Evolutionary conservation across 1,139 yeast species (phyloP), one percentile per base, ranked within the genome.

Genomic region (Candida neerlandica): DNA sequence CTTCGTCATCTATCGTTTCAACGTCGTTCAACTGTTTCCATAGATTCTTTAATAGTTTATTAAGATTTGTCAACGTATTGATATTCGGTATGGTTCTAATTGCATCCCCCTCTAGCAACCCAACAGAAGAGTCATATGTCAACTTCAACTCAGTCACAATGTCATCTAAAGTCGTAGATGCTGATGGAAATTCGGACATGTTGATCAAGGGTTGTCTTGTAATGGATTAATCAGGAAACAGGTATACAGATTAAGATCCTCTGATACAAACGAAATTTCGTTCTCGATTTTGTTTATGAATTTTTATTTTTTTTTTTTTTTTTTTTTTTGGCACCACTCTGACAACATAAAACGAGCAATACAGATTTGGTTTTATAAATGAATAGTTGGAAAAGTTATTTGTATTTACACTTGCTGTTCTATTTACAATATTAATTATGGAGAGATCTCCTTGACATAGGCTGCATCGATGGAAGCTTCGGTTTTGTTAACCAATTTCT

Each of bases 81-180:
- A 77, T 62, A 41, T 65, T 70, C 2, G 89, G 87, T 1, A 78
- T 64, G 23, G 69, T 68, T 32, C 79, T 68, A 1, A 80, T 71
- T 16, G 77, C 64, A 26, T 81, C 84, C 0, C 92, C 91, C 54
- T 78, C 85, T 32, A 86, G 66, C 46, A 81, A 63, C 1, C 91
- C 90, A 14, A 78, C 71, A 34, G 82, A 80, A 6, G 80, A 70
- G 58, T 85, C 89, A 59, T 82, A 85, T 1, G 79, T 70, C 51
- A 85, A 66, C 47, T 76, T 73, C 40, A 85, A 66, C 56, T 81
- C 82, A 46, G 70, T 69, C 46, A 85, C 69, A 19, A 86, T 78
- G 52, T 79, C 80, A 45, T 77, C 77, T 47, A 85, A 64, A 1
- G 84, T 65, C 2, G 73, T 67, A 4, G 80, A 68, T 12, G 78